A percentile compares a stretch with the other conserved stretches of the same genome.
Evolutionary conservation across 148 eudicot genomes (phyloP).

Genomic region (Vaccinium darrowii): DNA sequence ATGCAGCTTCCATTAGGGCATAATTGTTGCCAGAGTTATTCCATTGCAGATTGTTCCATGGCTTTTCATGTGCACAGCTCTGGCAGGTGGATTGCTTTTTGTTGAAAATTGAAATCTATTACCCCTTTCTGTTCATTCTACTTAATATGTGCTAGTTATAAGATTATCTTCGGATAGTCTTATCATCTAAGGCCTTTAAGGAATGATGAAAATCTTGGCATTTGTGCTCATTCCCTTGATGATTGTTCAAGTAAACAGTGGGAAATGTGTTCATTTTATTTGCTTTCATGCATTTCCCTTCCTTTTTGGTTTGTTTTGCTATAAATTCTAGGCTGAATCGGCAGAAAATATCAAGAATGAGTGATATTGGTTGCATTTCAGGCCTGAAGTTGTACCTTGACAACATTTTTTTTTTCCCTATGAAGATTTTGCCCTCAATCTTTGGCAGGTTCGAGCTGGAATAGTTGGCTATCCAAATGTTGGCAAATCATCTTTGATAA

Average conservation of each 20-base stretch:
- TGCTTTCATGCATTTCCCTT: neutral
- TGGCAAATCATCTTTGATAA: conserved; percentile 95
- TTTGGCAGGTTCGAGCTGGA: conserved; percentile 91
- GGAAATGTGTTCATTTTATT: neutral
- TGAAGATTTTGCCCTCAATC: conserved; percentile 12
- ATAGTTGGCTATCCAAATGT: conserved; percentile 98
- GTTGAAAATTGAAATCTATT: neutral
- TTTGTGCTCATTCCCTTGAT: neutral
- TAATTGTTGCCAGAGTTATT: neutral
- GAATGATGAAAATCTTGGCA: neutral
- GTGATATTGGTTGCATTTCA: neutral
- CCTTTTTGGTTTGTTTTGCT: neutral
- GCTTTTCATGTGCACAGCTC: neutral
- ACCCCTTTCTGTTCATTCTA: neutral
- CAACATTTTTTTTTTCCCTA: neutral
- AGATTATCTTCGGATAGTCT: neutral
- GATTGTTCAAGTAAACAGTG: neutral
- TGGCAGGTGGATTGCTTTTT: neutral
- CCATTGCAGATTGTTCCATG: conserved; percentile 7
- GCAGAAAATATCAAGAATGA: neutral
- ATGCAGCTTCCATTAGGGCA: neutral
- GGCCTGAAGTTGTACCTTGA: neutral
- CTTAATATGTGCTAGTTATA: neutral
- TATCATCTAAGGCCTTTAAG: neutral
- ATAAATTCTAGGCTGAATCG: neutral